phyloP scores from a whole-genome alignment of 78 protist species.

The Emiliania huxleyi region DNA sequence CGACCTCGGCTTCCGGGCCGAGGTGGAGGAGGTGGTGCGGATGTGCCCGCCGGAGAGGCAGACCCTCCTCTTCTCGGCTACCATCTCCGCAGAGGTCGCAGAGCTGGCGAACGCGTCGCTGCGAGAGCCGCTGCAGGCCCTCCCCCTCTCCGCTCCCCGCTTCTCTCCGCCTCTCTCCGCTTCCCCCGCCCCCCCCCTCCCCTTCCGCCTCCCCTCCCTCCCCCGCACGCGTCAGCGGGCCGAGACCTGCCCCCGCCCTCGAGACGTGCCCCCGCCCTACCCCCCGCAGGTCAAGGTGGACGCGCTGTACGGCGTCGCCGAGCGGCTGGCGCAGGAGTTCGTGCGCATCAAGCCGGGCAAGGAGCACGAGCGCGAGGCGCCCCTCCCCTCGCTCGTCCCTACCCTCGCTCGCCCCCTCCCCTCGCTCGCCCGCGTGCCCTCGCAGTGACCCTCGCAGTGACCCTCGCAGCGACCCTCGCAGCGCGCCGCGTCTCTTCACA shows the following conservation, averaged over 20 bases:
- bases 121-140: conserved; percentile 43
- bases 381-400: not conserved
- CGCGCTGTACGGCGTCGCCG: conserved; percentile 58
- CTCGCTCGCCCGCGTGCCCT: too few species aligned
- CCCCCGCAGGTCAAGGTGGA: conserved; percentile 57
- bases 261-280: not conserved
- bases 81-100: conserved; percentile 1
- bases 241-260: too few species aligned
- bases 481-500: too few species aligned
- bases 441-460: too few species aligned
- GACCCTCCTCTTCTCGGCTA: conserved; percentile 41
- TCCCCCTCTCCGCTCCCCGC: conserved; percentile 30
- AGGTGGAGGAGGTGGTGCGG: not conserved
- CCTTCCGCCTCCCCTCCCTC: too few species aligned
- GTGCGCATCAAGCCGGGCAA: conserved; percentile 24
- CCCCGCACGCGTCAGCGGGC: too few species aligned
- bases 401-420: too few species aligned
- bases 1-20: not conserved
- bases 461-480: too few species aligned
- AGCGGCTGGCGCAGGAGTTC: conserved; percentile 76
- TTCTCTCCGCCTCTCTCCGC: too few species aligned
- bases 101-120: conserved; percentile 49
- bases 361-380: conserved; percentile 17
- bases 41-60: not conserved
- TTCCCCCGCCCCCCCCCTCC: too few species aligned